phyloP scores from a whole-genome alignment of 495 filamentous ascomycete genomes.

The Talaromyces wortmannii region DNA sequence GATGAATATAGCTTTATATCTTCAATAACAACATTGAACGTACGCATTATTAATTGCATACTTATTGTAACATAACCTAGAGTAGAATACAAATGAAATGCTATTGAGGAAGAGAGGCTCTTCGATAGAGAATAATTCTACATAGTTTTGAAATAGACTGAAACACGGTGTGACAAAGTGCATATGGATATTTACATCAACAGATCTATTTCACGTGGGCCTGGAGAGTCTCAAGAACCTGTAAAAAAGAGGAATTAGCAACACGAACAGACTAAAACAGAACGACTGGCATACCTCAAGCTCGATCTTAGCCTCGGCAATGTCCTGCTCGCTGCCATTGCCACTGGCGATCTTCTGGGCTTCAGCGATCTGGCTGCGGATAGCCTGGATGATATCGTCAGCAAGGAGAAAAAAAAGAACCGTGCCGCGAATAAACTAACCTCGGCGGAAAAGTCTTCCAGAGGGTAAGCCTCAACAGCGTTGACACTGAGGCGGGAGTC shows the following conservation, averaged over 20 bases:
- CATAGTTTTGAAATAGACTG: constrained; percentile 6
- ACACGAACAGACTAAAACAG: background rate
- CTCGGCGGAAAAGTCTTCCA: constrained; percentile 93
- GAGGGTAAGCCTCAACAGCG: constrained; percentile 85
- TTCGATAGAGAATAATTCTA: constrained; percentile 5
- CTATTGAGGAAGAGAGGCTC: constrained; percentile 1
- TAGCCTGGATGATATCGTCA: constrained; percentile 20
- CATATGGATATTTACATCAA: constrained; percentile 5
- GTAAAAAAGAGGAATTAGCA: background rate
- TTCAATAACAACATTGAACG: too few species aligned
- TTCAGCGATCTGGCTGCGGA: constrained; percentile 64
- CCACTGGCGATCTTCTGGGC: constrained; percentile 91
- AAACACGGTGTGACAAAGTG: background rate
- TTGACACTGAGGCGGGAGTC: constrained; percentile 95
- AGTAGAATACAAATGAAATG: constrained; percentile 6
- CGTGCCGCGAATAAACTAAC: constrained; percentile 26
- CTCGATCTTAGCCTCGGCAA: constrained; percentile 98
- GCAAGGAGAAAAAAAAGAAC: background rate
- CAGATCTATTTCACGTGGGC: constrained; percentile 5
- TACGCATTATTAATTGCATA: background rate
- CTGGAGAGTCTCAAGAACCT: constrained; percentile 8
- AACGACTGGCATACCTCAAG: constrained; percentile 64
- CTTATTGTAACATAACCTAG: background rate
- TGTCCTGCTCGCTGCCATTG: constrained; percentile 90
- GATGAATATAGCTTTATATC: background rate